Evolutionary conservation across 73 alveolate species (phyloP), one percentile per base, ranked within the genome.

Genomic region (Paramecium sonneborni): DNA sequence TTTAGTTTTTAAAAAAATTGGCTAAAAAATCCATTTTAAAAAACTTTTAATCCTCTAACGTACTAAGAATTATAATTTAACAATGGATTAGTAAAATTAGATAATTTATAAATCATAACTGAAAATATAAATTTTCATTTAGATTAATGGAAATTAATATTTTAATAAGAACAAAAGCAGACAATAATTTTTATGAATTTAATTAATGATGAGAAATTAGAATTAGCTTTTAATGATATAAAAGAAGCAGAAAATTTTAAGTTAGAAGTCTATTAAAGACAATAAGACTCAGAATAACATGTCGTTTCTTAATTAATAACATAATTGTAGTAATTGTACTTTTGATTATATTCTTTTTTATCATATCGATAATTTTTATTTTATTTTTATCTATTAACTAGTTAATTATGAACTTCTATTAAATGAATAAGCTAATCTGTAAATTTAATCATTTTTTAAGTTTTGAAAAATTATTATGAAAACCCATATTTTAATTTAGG

Each of bases 401-500:
- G n/a, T n/a, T n/a, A n/a, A n/a, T n/a, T n/a, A n/a, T n/a, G n/a
- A n/a, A n/a, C n/a, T n/a, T n/a, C n/a, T n/a, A n/a, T n/a, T n/a
- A n/a, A n/a, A n/a, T n/a, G n/a, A n/a, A n/a, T n/a, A 11, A 41
- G 57, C 57, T 41, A 11, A 41, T 41, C 57, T 41, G 57, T n/a
- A n/a, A n/a, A n/a, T n/a, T n/a, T n/a, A n/a, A n/a, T n/a, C n/a
- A n/a, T 57, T 28, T 57, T 26, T 2, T 26, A 62, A 12, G 20
- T 62, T 11, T 23, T 23, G 4, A 30, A 26, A 62, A 62, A 62
- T 48, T 26, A 62, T 6, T 26, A 21, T 18, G 14, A 14, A 52
- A 62, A 62, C 84, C 84, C 84, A 62, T 62, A 62, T 62, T 62
- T 30, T 62, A 52, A 52, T 52, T 52, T 52, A 21, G 68, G 26